These are phyloP conservation scores for Starmera dryadoides DNA, from an alignment of 805 yeast species.

Conservation along the genomic window DNA sequence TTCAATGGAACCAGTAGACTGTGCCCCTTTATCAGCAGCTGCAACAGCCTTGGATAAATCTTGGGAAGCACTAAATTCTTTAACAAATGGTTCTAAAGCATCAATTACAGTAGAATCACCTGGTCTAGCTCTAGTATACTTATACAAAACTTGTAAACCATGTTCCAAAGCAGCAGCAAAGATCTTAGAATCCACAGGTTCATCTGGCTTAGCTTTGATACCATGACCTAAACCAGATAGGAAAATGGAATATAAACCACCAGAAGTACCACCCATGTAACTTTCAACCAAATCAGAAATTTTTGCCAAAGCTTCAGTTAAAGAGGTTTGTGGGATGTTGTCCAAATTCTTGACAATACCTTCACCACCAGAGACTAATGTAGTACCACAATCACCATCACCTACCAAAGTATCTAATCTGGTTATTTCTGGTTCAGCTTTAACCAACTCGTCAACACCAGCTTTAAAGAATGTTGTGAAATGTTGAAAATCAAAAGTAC, in stretches of 20 bases:
- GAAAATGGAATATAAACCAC: conserved; percentile 84
- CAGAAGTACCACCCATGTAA: conserved; percentile 97
- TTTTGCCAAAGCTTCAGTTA: conserved; percentile 53
- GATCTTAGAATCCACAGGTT: conserved; percentile 20
- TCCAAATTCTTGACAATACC: conserved; percentile 54
- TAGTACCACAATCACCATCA: conserved; percentile 96
- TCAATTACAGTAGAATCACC: conserved; percentile 91
- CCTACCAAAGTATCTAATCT: conserved; percentile 85
- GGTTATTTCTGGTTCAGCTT: conserved; percentile 79
- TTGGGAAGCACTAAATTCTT: conserved; percentile 41
- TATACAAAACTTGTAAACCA: conserved; percentile 70
- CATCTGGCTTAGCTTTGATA: conserved; percentile 26
- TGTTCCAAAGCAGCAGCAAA: conserved; percentile 41
- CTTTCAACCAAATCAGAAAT: conserved; percentile 81
- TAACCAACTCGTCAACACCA: conserved; percentile 45
- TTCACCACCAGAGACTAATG: conserved; percentile 75
- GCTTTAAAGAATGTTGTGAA: conserved; percentile 31
- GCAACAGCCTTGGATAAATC: conserved; percentile 54
- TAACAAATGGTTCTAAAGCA: conserved; percentile 82
- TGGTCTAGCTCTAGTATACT: conserved; percentile 80
- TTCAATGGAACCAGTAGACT: conserved; percentile 60
- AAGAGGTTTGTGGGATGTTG: conserved; percentile 28
- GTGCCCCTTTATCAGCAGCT: conserved; percentile 73
- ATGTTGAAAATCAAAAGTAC: conserved; percentile 25
- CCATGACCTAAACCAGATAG: conserved; percentile 67